Evolutionary conservation across 2,329 filamentous ascomycete species (phyloP).

Genomic region (Calonectria pauciramosa): DNA sequence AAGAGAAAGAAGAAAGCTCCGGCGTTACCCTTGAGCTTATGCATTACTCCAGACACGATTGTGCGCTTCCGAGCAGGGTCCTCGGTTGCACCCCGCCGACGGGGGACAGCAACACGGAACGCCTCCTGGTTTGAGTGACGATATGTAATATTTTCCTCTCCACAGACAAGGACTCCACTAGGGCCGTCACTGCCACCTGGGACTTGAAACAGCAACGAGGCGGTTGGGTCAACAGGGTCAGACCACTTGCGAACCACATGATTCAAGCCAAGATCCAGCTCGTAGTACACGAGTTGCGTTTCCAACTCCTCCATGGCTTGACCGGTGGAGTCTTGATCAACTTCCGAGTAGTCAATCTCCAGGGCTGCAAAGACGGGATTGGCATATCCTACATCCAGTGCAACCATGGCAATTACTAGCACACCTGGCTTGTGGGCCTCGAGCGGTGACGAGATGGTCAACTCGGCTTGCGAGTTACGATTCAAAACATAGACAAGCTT

Average conservation of each 20-base stretch:
- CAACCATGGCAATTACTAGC: conserved; percentile 88
- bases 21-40: conserved; percentile 85
- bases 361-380: conserved; percentile 97
- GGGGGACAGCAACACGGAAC: conserved; percentile 89
- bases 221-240: conserved; percentile 90
- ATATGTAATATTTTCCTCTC: conserved; percentile 95
- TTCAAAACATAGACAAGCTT: conserved; percentile 99
- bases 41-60: conserved; percentile 94
- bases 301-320: conserved; percentile 85
- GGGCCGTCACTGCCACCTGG: conserved; percentile 94
- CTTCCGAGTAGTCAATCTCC: conserved; percentile 92
- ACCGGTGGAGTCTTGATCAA: conserved; percentile 91
- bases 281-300: conserved; percentile 96
- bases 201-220: conserved; percentile 93
- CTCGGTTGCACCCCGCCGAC: conserved; percentile 88
- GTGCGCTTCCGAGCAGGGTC: conserved; percentile 91
- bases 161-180: conserved; percentile 94
- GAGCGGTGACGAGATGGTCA: conserved; percentile 96
- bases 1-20: conserved; percentile 97
- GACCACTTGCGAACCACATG: conserved; percentile 98
- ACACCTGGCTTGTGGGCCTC: conserved; percentile 96
- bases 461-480: conserved; percentile 91
- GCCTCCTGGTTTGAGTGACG: conserved; percentile 95
- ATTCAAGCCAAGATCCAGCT: conserved; percentile 95
- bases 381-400: conserved; percentile 94